Percentiles rank a stretch among this genome's conserved stretches.
Evolutionary conservation across 371 early-diverging fungal species (phyloP).

Genomic region (Phascolomyces articulosus): DNA sequence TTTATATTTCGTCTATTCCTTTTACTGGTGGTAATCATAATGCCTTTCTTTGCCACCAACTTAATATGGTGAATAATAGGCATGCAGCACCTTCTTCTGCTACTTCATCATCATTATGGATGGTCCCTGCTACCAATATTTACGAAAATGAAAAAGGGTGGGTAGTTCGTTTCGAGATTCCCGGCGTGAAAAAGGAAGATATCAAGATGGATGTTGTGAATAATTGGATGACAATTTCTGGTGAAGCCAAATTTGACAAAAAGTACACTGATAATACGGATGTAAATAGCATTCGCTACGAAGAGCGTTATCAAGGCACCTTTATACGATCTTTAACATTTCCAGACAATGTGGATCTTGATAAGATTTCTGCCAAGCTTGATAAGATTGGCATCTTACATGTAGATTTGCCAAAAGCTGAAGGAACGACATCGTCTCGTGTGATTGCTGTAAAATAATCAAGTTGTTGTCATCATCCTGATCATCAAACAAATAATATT

Average conservation of each 20-base stretch:
- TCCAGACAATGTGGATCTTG: slow-evolving; percentile 46
- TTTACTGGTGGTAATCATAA: no score
- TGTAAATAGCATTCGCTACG: no score
- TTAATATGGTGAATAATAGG: no score
- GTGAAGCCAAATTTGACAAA: slow-evolving; percentile 14
- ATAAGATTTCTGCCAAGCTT: slow-evolving; percentile 54
- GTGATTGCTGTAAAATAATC: no score
- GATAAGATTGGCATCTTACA: slow-evolving; percentile 60
- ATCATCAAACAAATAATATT: no score
- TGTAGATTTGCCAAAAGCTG: slow-evolving; percentile 51
- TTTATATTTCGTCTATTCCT: no score
- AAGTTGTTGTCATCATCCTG: no score
- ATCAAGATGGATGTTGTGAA: slow-evolving; percentile 25
- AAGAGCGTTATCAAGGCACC: slow-evolving; percentile 41
- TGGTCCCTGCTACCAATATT: slow-evolving; percentile 21
- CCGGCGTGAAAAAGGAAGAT: slow-evolving; percentile 32
- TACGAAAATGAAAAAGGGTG: slow-evolving; percentile 27
- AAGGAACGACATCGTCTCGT: slow-evolving; percentile 14
- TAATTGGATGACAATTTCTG: slow-evolving; percentile 17
- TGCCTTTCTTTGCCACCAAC: no score
- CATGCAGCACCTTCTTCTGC: not conserved
- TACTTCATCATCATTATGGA: no score
- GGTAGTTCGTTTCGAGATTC: slow-evolving; percentile 24
- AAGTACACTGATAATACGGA: slow-evolving; percentile 25
- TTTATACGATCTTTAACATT: slow-evolving; percentile 54